Evolutionary conservation across 768 basidiomycete genomes (phyloP).

Genomic region (Suillus occidentalis): DNA sequence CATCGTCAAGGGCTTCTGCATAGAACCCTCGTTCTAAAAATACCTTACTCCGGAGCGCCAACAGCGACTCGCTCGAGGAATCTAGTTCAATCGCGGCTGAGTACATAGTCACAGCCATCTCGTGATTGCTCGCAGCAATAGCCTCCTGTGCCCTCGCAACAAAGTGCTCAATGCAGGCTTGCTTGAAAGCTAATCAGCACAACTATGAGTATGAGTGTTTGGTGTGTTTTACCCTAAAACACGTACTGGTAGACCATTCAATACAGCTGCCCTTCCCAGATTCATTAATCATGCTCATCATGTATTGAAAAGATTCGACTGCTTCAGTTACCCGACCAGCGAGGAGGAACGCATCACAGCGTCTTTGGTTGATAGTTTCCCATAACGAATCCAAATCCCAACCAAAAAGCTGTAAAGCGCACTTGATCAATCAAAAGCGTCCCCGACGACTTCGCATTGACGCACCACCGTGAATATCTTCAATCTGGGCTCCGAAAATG

Average conservation of each 20-base stretch:
- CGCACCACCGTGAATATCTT: constrained; percentile 1
- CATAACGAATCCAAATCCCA: background rate
- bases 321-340: background rate
- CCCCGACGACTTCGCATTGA: background rate
- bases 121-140: background rate
- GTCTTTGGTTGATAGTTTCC: background rate
- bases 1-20: background rate
- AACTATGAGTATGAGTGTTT: background rate
- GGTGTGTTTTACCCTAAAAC: background rate
- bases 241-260: background rate
- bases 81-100: background rate
- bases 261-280: background rate
- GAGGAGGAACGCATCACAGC: background rate
- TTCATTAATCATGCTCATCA: background rate
- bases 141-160: background rate
- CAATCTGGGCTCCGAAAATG: background rate
- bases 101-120: background rate
- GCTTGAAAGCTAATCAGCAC: background rate
- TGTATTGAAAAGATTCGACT: background rate
- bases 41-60: background rate
- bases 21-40: background rate
- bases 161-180: background rate
- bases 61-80: background rate
- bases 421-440: background rate
- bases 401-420: background rate